These are phyloP conservation scores for Ophiostoma triangulosporum DNA, from an alignment of 2,329 filamentous ascomycete genomes.

Conservation along the genomic window DNA sequence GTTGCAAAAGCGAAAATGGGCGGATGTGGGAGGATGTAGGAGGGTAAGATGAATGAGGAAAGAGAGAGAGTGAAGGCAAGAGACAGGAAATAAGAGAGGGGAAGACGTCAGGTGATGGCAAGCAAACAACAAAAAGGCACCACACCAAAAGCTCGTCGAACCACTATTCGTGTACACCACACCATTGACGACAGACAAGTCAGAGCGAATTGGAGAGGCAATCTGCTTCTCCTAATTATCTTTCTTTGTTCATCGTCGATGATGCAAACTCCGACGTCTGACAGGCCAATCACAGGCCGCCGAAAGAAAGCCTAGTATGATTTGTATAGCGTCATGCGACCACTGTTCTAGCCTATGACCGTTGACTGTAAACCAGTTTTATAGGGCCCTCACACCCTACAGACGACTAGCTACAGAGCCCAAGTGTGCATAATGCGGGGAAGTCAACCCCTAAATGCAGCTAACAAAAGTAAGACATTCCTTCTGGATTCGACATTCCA, in stretches of 20 bases:
- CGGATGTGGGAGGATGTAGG: not conserved
- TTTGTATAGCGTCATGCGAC: too few relatives aligned
- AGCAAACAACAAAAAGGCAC: constrained; percentile 1
- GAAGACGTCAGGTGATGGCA: constrained; percentile 3
- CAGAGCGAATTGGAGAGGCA: too few relatives aligned
- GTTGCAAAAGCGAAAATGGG: not conserved
- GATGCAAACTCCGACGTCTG: too few relatives aligned
- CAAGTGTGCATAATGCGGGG: constrained; percentile 6
- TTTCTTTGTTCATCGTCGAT: not conserved
- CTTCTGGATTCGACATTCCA: not conserved
- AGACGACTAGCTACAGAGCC: too few relatives aligned
- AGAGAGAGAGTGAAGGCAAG: not conserved
- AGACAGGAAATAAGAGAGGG: not conserved
- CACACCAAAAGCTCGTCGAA: constrained; percentile 5
- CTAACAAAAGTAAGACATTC: too few relatives aligned
- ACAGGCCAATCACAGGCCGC: too few relatives aligned
- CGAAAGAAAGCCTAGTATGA: too few relatives aligned
- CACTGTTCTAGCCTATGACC: too few relatives aligned
- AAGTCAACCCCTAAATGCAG: not conserved
- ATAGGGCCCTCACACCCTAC: too few relatives aligned
- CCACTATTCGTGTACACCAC: not conserved
- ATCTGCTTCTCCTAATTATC: not conserved
- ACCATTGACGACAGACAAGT: too few relatives aligned
- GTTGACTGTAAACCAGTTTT: too few relatives aligned
- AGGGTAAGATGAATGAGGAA: not conserved